Conservation (phyloP, 2,329 filamentous ascomycete species). For the Orbilia blumenaviensis region DNA sequence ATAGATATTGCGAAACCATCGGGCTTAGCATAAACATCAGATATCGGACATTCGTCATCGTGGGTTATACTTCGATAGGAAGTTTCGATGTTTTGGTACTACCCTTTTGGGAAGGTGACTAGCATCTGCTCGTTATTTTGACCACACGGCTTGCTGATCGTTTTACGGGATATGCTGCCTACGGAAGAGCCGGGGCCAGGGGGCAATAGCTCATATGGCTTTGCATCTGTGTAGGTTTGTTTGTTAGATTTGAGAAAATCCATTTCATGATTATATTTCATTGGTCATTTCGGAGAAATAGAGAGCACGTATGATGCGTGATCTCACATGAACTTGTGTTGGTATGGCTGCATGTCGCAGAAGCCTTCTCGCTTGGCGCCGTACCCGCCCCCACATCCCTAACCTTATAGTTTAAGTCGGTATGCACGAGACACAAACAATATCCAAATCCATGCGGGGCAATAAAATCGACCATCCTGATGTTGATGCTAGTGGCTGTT, state of each 20-base stretch:
- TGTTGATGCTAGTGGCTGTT: background rate
- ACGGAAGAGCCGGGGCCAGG: conserved; percentile 23
- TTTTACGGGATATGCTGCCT: conserved; percentile 31
- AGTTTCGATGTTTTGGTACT: conserved; percentile 36
- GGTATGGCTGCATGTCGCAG: background rate
- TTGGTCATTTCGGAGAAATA: conserved; percentile 42
- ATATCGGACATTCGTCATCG: conserved; percentile 23
- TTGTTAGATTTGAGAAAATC: background rate
- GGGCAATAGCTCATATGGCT: background rate
- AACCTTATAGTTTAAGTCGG: conserved; percentile 41
- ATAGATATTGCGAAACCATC: conserved; percentile 1
- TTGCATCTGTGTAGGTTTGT: background rate
- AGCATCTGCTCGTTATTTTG: background rate
- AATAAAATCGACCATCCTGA: conserved; percentile 11
- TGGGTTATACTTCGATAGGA: conserved; percentile 42
- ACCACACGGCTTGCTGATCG: conserved; percentile 29
- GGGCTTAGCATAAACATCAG: background rate
- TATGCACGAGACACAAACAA: conserved; percentile 4
- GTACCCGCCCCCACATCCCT: conserved; percentile 24
- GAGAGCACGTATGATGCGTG: background rate
- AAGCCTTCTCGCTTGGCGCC: conserved; percentile 43
- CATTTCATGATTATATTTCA: background rate
- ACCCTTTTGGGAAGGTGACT: conserved; percentile 43
- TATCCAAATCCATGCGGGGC: background rate
- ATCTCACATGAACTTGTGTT: background rate